phyloP scores from a whole-genome alignment of 768 basidiomycete genomes.

The Cystoderma amianthinum region DNA sequence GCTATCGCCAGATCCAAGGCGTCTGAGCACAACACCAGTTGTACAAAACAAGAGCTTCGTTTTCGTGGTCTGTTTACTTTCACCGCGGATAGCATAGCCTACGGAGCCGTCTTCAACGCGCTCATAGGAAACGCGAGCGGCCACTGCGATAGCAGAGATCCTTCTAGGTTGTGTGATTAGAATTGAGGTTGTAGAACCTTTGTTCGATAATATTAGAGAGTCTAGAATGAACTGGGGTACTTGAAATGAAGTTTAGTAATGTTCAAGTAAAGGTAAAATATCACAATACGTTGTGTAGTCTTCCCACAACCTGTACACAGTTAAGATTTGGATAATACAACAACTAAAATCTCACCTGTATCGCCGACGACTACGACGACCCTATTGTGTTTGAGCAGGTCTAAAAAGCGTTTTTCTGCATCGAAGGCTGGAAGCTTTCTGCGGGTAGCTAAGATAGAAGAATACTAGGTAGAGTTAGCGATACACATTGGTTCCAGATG shows the following conservation, averaged over 20 bases:
- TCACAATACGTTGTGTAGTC: constrained; percentile 80
- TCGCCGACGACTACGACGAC: constrained; percentile 88
- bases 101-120: constrained; percentile 70
- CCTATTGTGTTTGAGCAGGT: constrained; percentile 45
- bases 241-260: constrained; percentile 14
- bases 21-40: constrained; percentile 84
- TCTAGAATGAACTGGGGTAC: constrained; percentile 91
- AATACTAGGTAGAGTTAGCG: constrained; percentile 30
- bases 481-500: neutral
- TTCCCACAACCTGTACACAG: constrained; percentile 71
- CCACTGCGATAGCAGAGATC: constrained; percentile 84
- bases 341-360: constrained; percentile 62
- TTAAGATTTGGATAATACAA: too few relatives aligned
- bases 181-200: constrained; percentile 66
- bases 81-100: constrained; percentile 88
- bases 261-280: too few relatives aligned
- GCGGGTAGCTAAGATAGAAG: constrained; percentile 47
- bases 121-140: constrained; percentile 81
- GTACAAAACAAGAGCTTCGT: constrained; percentile 89
- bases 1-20: constrained; percentile 68
- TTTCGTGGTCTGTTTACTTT: constrained; percentile 55
- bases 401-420: constrained; percentile 56
- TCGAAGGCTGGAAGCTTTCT: constrained; percentile 71
- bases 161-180: constrained; percentile 87
- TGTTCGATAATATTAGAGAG: constrained; percentile 55